Base-by-base conservation (phyloP, 2,329 filamentous ascomycete species). In the Harringtonia aguacate region DNA sequence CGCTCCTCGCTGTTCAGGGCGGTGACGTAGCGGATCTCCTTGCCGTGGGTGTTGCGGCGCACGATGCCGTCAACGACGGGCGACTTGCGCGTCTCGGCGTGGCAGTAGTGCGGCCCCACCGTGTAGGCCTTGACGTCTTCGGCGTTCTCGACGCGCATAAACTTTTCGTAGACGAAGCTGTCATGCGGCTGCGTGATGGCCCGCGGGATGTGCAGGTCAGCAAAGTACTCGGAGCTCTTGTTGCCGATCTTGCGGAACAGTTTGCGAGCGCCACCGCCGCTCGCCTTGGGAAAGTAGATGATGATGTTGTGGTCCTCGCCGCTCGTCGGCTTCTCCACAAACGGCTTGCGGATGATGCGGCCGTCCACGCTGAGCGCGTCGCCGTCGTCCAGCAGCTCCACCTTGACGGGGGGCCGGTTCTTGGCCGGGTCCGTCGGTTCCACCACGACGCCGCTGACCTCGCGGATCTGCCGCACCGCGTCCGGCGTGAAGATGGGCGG, bases 101-200 rank as follows among this genome's bases (percentile, higher is more conserved):
- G 92, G 61, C 92, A 98, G 59, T 89, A 98, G 36, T 79, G 77
- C 0, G 88, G 81, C 0, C 92, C 92, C 17, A 98, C 94, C 0
- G 92, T 98, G 61, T 98, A 98, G 3, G 90, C 92, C 64, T 98
- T 98, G 57, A 98, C 90, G 60, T 98, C 92, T 62, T 98, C 92
- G 0, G 90, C 85, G 58, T 98, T 97, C 57, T 97, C 90, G 14
- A 95, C 89, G 52, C 86, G 81, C 68, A 98, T 82, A 55, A 98
- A 98, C 60, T 94, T 88, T 61, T 98, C 92, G 61, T 97, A 98
- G 49, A 98, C 79, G 67, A 90, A 98, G 61, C 89, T 97, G 56
- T 84, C 79, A 18, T 73, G 73, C 1, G 79, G 77, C 53, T 97
- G 87, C 1, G 83, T 83, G 48, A 97, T 83, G 41, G 82, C 87